Evolutionary conservation across 441 rosid species (phyloP).

Genomic region (Gossypium lobatum): DNA sequence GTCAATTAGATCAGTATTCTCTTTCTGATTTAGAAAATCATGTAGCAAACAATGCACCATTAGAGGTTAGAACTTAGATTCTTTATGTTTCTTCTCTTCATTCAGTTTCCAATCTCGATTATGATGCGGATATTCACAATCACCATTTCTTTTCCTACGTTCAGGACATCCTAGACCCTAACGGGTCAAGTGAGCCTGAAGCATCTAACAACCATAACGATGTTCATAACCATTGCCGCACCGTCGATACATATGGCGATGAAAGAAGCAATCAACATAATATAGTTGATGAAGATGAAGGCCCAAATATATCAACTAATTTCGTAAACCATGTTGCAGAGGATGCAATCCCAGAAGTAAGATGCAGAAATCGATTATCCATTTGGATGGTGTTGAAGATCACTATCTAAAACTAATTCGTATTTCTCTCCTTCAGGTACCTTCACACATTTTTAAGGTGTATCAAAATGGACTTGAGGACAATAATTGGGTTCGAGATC

Average conservation of each 20-base stretch:
- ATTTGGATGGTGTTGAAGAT: neutral
- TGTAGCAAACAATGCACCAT: neutral
- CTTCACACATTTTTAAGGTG: neutral
- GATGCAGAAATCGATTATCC: neutral
- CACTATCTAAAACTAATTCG: neutral
- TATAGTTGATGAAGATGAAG: neutral
- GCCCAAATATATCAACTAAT: neutral
- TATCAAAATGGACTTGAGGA: neutral
- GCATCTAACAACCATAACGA: neutral
- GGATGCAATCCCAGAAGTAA: neutral
- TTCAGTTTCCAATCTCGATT: neutral
- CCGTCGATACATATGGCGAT: neutral
- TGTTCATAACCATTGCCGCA: neutral
- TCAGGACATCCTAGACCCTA: neutral
- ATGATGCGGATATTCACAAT: neutral
- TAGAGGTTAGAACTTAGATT: conserved; percentile 7
- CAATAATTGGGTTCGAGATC: neutral
- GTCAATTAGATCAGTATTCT: neutral
- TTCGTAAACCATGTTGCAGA: neutral
- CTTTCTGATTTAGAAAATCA: neutral
- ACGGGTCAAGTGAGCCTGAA: neutral
- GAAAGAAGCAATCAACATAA: conserved; percentile 1
- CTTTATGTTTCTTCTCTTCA: neutral
- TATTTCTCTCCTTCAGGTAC: neutral
- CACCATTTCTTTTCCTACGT: neutral